Percentiles rank a stretch among this genome's conserved stretches.
These are phyloP conservation scores for Fusarium coicis DNA, from an alignment of 2,329 filamentous ascomycete species.

Conservation along the genomic window DNA sequence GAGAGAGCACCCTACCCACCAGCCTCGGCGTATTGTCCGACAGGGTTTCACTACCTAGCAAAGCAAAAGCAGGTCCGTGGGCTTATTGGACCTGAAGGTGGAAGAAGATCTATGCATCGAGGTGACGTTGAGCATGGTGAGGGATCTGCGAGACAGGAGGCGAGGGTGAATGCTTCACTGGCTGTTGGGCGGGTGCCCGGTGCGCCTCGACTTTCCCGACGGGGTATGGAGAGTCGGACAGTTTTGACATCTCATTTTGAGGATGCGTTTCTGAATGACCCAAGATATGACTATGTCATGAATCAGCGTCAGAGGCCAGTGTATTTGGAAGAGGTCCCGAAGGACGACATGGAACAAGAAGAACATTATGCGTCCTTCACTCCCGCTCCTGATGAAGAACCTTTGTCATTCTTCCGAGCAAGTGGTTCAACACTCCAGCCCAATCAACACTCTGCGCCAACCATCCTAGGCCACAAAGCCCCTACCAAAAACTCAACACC, in stretches of 20 bases:
- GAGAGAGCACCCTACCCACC: not conserved
- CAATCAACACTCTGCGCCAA: not conserved
- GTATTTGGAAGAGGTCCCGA: not conserved
- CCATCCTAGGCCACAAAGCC: too few relatives aligned
- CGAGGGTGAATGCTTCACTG: not conserved
- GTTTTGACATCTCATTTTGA: not conserved
- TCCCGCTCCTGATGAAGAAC: not conserved
- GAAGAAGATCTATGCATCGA: not conserved
- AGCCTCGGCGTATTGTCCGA: not conserved
- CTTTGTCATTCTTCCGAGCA: not conserved
- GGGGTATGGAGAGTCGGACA: not conserved
- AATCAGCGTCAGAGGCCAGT: not conserved
- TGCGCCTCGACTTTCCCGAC: not conserved
- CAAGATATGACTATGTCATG: not conserved
- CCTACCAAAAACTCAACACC: not conserved
- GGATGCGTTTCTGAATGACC: not conserved
- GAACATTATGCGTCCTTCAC: not conserved
- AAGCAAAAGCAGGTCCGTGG: not conserved
- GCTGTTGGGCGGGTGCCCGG: too few relatives aligned
- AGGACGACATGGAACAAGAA: rapidly evolving
- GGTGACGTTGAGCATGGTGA: not conserved
- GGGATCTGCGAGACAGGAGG: not conserved
- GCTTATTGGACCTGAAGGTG: not conserved
- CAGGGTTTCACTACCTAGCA: not conserved
- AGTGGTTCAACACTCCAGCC: not conserved